Conservation (phyloP, 2,329 filamentous ascomycete species). For the Blastomyces parvus region DNA sequence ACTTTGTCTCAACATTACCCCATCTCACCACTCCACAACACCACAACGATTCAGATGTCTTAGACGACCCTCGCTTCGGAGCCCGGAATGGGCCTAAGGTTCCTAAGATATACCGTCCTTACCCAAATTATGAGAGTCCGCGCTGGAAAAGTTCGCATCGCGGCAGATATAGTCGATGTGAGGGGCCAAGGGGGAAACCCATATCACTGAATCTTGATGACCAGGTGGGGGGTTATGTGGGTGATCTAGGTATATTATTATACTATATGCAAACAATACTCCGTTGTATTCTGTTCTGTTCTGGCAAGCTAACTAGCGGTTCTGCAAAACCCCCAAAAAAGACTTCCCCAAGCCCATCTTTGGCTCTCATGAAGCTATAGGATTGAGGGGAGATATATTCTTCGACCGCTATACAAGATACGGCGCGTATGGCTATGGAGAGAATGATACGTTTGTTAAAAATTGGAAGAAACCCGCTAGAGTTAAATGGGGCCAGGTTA, state of each 20-base stretch:
- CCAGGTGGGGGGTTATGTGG: slow-evolving; percentile 3
- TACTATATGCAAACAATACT: slow-evolving; percentile 26
- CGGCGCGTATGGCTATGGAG: slow-evolving; percentile 43
- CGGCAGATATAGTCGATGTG: neutral
- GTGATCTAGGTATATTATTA: slow-evolving; percentile 5
- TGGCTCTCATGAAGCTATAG: slow-evolving; percentile 53
- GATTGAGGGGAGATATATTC: slow-evolving; percentile 54
- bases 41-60: neutral
- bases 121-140: slow-evolving; percentile 3
- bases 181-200: neutral
- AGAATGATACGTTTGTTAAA: slow-evolving; percentile 20
- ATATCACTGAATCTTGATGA: slow-evolving; percentile 2
- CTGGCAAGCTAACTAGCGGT: neutral
- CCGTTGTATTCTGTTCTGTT: slow-evolving; percentile 27
- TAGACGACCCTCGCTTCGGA: slow-evolving; percentile 3
- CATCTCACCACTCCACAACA: slow-evolving; percentile 1
- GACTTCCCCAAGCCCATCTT: slow-evolving; percentile 53
- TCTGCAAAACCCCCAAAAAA: slow-evolving; percentile 13
- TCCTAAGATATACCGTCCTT: slow-evolving; percentile 3
- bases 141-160: neutral
- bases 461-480: slow-evolving; percentile 21
- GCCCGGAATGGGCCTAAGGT: neutral
- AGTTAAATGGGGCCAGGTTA: slow-evolving; percentile 50
- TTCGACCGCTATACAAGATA: slow-evolving; percentile 62
- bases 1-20: slow-evolving; percentile 1